These are phyloP conservation scores for Sarcodon sp. DNA, from an alignment of 768 basidiomycete species.

Conservation along the genomic window DNA sequence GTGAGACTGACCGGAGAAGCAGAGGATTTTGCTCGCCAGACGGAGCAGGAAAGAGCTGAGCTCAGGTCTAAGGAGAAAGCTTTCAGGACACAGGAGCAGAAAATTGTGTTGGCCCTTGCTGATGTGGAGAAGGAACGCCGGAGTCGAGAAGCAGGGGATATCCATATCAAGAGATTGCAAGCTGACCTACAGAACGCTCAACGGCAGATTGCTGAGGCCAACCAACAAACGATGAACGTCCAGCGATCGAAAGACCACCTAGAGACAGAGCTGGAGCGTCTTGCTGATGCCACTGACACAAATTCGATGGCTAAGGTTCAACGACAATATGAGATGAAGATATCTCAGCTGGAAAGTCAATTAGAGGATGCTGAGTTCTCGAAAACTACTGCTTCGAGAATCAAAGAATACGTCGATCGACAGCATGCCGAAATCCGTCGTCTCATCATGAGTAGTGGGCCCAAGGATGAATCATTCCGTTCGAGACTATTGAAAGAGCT, in stretches of 20 bases:
- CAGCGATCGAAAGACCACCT: conserved; percentile 54
- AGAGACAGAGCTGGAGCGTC: conserved; percentile 51
- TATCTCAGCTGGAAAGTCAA: conserved; percentile 48
- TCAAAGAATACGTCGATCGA: conserved; percentile 48
- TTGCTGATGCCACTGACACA: conserved; percentile 47
- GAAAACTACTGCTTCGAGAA: conserved; percentile 34
- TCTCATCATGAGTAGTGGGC: conserved; percentile 43
- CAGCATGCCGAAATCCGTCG: conserved; percentile 64
- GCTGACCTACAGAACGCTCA: conserved; percentile 42
- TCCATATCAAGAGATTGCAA: conserved; percentile 46
- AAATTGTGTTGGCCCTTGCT: conserved; percentile 36
- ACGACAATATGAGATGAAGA: conserved; percentile 49
- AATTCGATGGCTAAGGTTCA: conserved; percentile 46
- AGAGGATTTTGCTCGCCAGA: conserved; percentile 70
- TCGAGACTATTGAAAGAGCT: conserved; percentile 50
- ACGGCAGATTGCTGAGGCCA: conserved; percentile 42
- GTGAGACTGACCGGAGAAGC: conserved; percentile 61
- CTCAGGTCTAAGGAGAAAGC: conserved; percentile 61
- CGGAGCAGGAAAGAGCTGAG: conserved; percentile 55
- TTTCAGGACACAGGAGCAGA: conserved; percentile 47
- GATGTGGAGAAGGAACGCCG: conserved; percentile 59
- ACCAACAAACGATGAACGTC: conserved; percentile 35
- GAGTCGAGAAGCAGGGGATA: conserved; percentile 52
- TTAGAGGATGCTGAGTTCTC: conserved; percentile 43
- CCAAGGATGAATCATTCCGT: conserved; percentile 51